A percentile compares a stretch with the other conserved stretches of the same genome.
phyloP scores from a whole-genome alignment of 2,329 filamentous ascomycete genomes.

The Curvularia spicifera region DNA sequence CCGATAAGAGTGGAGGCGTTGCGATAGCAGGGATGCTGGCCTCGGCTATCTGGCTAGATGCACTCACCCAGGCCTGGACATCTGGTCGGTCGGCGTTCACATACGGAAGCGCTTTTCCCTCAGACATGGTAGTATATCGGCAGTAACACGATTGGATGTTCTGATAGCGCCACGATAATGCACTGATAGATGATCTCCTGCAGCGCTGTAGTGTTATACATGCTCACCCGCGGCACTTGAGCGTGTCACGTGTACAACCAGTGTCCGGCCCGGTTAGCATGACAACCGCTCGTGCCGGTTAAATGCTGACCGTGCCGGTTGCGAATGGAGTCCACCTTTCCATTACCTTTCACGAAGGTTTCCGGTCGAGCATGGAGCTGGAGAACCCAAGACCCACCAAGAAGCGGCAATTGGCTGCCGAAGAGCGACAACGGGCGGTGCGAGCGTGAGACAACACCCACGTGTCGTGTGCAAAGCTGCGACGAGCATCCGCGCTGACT shows the following conservation, averaged over 20 bases:
- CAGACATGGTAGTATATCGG: not conserved
- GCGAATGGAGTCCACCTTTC: not conserved
- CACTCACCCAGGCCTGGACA: conserved; percentile 2
- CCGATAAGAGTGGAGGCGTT: not conserved
- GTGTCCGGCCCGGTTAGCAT: conserved; percentile 2
- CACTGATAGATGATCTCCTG: not conserved
- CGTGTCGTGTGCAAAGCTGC: not conserved
- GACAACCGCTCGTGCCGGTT: not conserved
- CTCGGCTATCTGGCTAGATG: not conserved
- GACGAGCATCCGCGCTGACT: conserved; percentile 10
- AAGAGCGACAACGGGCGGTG: conserved; percentile 23
- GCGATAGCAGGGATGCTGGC: not conserved
- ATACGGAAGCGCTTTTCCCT: not conserved
- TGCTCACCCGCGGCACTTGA: not conserved
- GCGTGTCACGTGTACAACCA: not conserved
- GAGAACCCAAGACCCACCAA: conserved; percentile 20
- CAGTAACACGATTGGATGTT: not conserved
- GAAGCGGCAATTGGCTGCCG: conserved; percentile 17
- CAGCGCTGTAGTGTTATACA: not conserved
- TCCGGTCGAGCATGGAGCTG: conserved; percentile 11
- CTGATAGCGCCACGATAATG: not conserved
- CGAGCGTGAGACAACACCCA: conserved; percentile 19
- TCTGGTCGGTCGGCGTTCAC: not conserved
- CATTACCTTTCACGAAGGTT: not conserved
- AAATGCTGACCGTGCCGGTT: not conserved